Base-by-base conservation (phyloP, 2,329 filamentous ascomycete genomes). In the Beauveria medogensis region DNA sequence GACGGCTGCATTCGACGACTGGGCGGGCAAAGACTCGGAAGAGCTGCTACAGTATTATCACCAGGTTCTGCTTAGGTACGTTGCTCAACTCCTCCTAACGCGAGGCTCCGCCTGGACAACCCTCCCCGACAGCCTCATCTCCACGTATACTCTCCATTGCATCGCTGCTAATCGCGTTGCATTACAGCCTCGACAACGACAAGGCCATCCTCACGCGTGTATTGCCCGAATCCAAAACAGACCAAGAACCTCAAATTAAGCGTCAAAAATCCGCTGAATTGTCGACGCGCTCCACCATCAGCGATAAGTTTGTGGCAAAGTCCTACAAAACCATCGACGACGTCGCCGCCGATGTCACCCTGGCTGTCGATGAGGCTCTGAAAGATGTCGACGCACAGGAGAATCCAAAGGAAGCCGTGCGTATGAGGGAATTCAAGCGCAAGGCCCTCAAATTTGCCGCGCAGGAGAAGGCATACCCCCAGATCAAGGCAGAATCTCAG, bases 301-400 rank as follows among this genome's bases (percentile, higher is more conserved):
- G 77, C 61, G 81, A 83, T 66, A 86, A 84, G 74, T 75, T 82
- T 55, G 70, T 73, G 26, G 73, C 75, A 54, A 77, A 79, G 65
- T 71, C 70, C 37, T 88, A 88, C 69, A 77, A 78, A 28, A 80
- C 82, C 64, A 74, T 92, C 50, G 86, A 89, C 30, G 84, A 89
- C 63, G 76, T 90, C 47, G 82, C 89, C 18, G 72, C 78, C 56
- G 85, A 88, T 63, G 70, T 87, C 47, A 75, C 79, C 67, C 68
- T 74, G 34, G 77, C 77, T 63, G 75, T 81, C 65, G 70, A 79
- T 63, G 71, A 79, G 65, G 77, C 80, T 41, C 67, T 83, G 50
- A 75, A 75, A 34, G 78, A 83, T 52, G 70, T 85, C 30, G 74
- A 78, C 26, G 46, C 59, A 44, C 18, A 67, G 64, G 8, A 64